These are phyloP conservation scores for Vicia sativa DNA, from an alignment of 306 rosid species.

Conservation along the genomic window DNA sequence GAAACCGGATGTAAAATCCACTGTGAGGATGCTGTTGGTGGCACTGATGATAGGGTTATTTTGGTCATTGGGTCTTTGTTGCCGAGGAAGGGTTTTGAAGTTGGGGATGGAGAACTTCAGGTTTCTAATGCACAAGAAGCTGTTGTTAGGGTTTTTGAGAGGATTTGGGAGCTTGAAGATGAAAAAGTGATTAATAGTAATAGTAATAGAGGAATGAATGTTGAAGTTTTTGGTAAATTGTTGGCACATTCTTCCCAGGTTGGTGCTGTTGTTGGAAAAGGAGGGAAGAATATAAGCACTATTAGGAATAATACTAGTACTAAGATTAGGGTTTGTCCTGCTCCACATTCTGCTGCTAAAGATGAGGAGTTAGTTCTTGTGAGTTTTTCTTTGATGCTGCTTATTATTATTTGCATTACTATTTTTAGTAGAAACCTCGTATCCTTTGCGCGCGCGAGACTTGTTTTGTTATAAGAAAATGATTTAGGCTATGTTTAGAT, in stretches of 20 bases:
- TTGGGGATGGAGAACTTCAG: slow-evolving; percentile 36
- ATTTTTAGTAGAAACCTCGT: no score
- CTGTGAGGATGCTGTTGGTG: slow-evolving; percentile 42
- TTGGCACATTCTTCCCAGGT: slow-evolving; percentile 58
- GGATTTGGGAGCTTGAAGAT: slow-evolving; percentile 54
- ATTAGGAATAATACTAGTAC: slow-evolving; percentile 56
- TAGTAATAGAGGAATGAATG: slow-evolving; percentile 12
- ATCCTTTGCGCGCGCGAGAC: no score
- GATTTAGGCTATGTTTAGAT: no score
- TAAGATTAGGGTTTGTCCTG: slow-evolving; percentile 50
- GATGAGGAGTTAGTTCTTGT: slow-evolving; percentile 61
- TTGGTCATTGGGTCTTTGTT: slow-evolving; percentile 49
- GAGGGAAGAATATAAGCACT: slow-evolving; percentile 53
- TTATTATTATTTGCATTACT: no score
- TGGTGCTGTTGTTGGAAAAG: slow-evolving; percentile 65
- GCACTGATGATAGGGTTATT: slow-evolving; percentile 47
- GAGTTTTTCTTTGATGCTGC: slow-evolving; percentile 19
- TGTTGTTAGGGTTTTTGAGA: slow-evolving; percentile 57
- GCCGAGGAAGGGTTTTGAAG: slow-evolving; percentile 25
- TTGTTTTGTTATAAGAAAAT: no score
- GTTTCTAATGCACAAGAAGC: slow-evolving; percentile 66
- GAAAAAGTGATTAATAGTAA: slow-evolving; percentile 26
- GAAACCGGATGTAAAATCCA: slow-evolving; percentile 58
- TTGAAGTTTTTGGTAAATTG: slow-evolving; percentile 50
- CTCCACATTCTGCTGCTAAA: slow-evolving; percentile 48